Evolutionary conservation across 345 rosid genomes (phyloP), one percentile per base, ranked within the genome.

Genomic region (Pseudoturritis turrita): DNA sequence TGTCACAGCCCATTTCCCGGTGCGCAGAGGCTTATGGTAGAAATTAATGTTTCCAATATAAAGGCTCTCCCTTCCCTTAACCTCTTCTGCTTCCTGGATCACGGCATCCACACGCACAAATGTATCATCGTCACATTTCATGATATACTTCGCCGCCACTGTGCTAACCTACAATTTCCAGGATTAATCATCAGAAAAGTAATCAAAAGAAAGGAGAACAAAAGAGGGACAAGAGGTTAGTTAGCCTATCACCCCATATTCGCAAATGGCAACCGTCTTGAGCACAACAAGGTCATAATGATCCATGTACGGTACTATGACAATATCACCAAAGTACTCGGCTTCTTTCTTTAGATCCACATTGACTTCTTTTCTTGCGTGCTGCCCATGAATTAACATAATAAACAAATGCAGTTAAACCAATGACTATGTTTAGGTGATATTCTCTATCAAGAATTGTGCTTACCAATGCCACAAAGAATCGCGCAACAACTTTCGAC

Each of bases 51-150:
- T 95, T 58, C 99, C 98, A 54, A 91, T 80, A 68, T 91, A 95
- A 65, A 89, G 75, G 85, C 91, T 91, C 29, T 71, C 82, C 44
- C 78, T 83, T 62, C 66, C 82, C 6, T 87, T 87, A 35, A 87
- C 81, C 70, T 85, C 86, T 75, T 65, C 89, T 45, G 87, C 92
- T 82, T 89, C 97, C 43, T 80, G 76, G 40, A 89, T 71, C 50
- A 92, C 85, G n/a, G 88, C 82, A 77, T 91, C 96, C 74, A 91
- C 83, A 70, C 94, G 82, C 56, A 91, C 86, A 79, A 95, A 95
- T 37, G 99, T 95, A 77, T 95, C 99, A 54, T 95, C 98, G 36
- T 95, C 99, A 52, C 96, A 87, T 77, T 95, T 95, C 98, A 95
- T 91, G 1, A 89, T 77, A 53, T 87, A 89, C 78, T 77, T 79